Evolutionary conservation across 495 filamentous ascomycete species (phyloP).

Genomic region (Annulohypoxylon nitens): DNA sequence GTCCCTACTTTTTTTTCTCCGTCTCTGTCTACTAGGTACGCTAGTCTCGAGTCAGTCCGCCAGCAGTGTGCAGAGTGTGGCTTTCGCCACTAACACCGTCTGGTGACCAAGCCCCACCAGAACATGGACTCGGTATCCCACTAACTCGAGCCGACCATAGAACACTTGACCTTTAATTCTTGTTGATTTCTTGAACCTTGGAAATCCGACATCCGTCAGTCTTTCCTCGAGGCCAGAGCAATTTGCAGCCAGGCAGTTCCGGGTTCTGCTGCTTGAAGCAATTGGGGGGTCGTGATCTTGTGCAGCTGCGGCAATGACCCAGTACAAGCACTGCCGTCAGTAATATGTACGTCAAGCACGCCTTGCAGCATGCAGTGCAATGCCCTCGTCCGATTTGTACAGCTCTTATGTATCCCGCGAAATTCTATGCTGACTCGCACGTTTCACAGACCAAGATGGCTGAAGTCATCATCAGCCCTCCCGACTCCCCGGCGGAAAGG

Average conservation of each 20-base stretch:
- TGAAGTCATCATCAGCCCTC: slow-evolving; percentile 49
- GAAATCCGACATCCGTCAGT: slow-evolving; percentile 20
- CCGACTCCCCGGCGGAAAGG: slow-evolving; percentile 51
- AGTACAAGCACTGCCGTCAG: slow-evolving; percentile 46
- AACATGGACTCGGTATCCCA: slow-evolving; percentile 50
- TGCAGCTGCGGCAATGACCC: slow-evolving; percentile 50
- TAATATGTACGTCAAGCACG: slow-evolving; percentile 55
- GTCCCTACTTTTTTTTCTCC: slow-evolving; percentile 33
- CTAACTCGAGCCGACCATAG: slow-evolving; percentile 46
- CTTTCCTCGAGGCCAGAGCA: slow-evolving; percentile 7
- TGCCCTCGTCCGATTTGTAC: slow-evolving; percentile 48
- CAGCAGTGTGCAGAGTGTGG: slow-evolving; percentile 42
- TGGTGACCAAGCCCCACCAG: slow-evolving; percentile 54
- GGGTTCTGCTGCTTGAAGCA: slow-evolving; percentile 41
- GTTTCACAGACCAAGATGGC: slow-evolving; percentile 51
- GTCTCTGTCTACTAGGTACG: slow-evolving; percentile 36
- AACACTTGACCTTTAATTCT: slow-evolving; percentile 41
- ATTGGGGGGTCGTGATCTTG: slow-evolving; percentile 46
- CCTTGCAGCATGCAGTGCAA: slow-evolving; percentile 55
- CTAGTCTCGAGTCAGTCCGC: slow-evolving; percentile 49
- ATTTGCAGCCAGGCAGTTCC: slow-evolving; percentile 38
- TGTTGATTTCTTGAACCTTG: slow-evolving; percentile 35
- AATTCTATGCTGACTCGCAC: slow-evolving; percentile 42
- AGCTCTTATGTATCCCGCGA: slow-evolving; percentile 35
- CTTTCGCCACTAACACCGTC: slow-evolving; percentile 56